Evolutionary conservation across 352 stramenopile species (phyloP).

Genomic region (Elongisporangium undulatum): DNA sequence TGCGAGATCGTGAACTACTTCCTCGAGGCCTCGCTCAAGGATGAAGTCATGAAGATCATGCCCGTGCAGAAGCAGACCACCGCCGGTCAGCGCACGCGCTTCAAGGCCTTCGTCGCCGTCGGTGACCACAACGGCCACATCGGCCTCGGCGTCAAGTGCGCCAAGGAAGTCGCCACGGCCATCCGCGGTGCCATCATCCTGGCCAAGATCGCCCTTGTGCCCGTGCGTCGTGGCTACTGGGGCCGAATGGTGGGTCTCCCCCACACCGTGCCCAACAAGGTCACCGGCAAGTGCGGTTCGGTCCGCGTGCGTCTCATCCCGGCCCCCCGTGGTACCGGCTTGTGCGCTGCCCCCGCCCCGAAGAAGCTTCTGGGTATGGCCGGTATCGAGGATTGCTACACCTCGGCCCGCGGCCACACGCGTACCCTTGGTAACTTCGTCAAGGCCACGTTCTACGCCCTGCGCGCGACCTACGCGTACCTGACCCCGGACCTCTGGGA

Average conservation of each 20-base stretch:
- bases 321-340: constrained; percentile 98
- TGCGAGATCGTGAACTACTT: constrained; percentile 99
- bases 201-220: constrained; percentile 98
- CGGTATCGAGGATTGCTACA: constrained; percentile 98
- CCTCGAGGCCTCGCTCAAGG: constrained; percentile 97
- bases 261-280: constrained; percentile 98
- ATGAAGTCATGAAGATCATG: constrained; percentile 99
- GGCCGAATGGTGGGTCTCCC: constrained; percentile 92
- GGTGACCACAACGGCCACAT: constrained; percentile 99
- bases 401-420: constrained; percentile 95
- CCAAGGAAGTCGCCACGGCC: constrained; percentile 98
- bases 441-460: constrained; percentile 99
- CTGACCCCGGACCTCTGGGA: constrained; percentile 99
- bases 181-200: constrained; percentile 99
- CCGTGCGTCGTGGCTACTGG: constrained; percentile 99
- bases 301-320: constrained; percentile 99
- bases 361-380: constrained; percentile 99
- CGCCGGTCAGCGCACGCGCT: constrained; percentile 98
- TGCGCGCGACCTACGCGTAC: constrained; percentile 98
- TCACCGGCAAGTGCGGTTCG: constrained; percentile 99
- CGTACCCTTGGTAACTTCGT: constrained; percentile 99
- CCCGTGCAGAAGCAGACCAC: constrained; percentile 99
- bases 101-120: constrained; percentile 99
- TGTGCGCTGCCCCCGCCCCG: constrained; percentile 96
- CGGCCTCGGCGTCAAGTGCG: constrained; percentile 99